Evolutionary conservation across 805 yeast species (phyloP).

Genomic region (Yamadazyma nakazawae): DNA sequence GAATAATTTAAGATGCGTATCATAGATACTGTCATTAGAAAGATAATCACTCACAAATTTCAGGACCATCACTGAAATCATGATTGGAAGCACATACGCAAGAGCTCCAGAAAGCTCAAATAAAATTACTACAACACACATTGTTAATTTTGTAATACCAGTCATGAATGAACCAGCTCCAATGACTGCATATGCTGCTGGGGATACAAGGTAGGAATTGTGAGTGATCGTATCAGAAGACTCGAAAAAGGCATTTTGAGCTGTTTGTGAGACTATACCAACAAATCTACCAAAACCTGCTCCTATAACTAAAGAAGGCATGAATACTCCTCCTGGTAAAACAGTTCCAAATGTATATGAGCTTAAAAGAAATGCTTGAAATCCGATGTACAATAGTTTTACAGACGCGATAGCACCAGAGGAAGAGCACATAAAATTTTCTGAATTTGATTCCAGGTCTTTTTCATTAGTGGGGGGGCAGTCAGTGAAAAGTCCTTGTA

Average conservation of each 20-base stretch:
- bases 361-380: conserved; percentile 57
- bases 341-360: conserved; percentile 67
- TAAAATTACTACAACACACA: conserved; percentile 74
- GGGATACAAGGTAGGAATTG: conserved; percentile 61
- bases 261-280: conserved; percentile 49
- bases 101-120: conserved; percentile 87
- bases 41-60: conserved; percentile 68
- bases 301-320: conserved; percentile 63
- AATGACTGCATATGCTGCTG: conserved; percentile 84
- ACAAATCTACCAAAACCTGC: conserved; percentile 55
- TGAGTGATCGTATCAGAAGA: conserved; percentile 39
- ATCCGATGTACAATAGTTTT: conserved; percentile 35
- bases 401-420: conserved; percentile 22
- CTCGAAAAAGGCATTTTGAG: conserved; percentile 39
- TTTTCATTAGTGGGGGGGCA: conserved; percentile 34
- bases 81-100: conserved; percentile 77
- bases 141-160: conserved; percentile 77
- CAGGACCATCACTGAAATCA: conserved; percentile 76
- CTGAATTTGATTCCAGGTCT: conserved; percentile 16
- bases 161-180: conserved; percentile 84
- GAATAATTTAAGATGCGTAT: conserved; percentile 34
- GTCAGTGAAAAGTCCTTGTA: conserved; percentile 67
- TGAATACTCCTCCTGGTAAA: conserved; percentile 65
- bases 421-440: conserved; percentile 36
- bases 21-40: conserved; percentile 61